phyloP scores from a whole-genome alignment of 1,284 basidiomycete genomes.

The Heterobasidion irregulare region DNA sequence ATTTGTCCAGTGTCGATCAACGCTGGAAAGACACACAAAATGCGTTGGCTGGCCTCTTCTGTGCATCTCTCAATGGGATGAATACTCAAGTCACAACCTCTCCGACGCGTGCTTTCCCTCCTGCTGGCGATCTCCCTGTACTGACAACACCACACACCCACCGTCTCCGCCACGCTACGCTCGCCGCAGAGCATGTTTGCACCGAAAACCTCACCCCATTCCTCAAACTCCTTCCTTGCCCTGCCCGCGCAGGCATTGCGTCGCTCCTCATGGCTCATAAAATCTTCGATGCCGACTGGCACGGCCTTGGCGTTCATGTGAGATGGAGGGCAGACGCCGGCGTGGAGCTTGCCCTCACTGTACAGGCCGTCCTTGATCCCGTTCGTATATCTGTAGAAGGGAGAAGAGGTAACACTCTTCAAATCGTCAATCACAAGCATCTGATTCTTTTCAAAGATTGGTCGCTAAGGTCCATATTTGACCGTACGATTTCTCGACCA shows the following conservation, averaged over 20 bases:
- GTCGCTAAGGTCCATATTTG: slow-evolving; percentile 72
- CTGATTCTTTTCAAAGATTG: slow-evolving; percentile 46
- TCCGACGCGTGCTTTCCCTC: slow-evolving; percentile 48
- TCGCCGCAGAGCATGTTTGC: slow-evolving; percentile 82
- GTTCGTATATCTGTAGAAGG: slow-evolving; percentile 42
- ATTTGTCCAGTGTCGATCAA: slow-evolving; percentile 46
- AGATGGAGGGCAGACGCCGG: slow-evolving; percentile 43
- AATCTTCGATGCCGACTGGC: slow-evolving; percentile 84
- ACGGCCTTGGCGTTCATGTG: slow-evolving; percentile 79
- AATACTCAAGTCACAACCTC: slow-evolving; percentile 67
- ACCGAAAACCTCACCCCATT: slow-evolving; percentile 98
- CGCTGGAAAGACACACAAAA: slow-evolving; percentile 85
- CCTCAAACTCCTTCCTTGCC: slow-evolving; percentile 90
- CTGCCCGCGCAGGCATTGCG: slow-evolving; percentile 85
- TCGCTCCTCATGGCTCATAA: slow-evolving; percentile 79
- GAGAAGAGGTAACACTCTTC: slow-evolving; percentile 41
- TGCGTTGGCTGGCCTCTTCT: slow-evolving; percentile 88
- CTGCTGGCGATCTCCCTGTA: slow-evolving; percentile 47
- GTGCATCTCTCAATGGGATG: slow-evolving; percentile 79
- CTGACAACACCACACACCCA: slow-evolving; percentile 35
- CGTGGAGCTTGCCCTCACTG: slow-evolving; percentile 65
- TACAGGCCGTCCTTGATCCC: slow-evolving; percentile 80
- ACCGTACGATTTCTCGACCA: slow-evolving; percentile 49
- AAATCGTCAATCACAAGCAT: neutral
- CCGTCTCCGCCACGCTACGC: slow-evolving; percentile 64